Percentiles rank a stretch among this genome's conserved stretches.
phyloP scores from a whole-genome alignment of 1,139 yeast species.

The Pichia sp. region DNA sequence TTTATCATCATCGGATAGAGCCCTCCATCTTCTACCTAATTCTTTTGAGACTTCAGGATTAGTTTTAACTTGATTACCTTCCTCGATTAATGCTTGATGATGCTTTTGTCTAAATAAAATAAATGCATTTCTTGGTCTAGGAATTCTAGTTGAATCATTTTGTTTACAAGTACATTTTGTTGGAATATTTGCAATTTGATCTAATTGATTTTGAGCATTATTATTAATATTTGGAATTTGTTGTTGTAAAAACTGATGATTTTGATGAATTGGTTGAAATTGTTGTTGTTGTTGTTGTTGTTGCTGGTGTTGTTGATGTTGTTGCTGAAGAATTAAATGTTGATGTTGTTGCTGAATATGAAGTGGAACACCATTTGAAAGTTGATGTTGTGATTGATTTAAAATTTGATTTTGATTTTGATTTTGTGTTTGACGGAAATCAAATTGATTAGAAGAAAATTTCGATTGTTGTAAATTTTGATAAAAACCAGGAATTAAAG shows the following conservation, averaged over 20 bases:
- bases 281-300: not conserved
- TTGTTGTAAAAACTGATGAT: not conserved
- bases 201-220: too few relatives aligned
- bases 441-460: constrained; percentile 4
- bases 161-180: constrained; percentile 52
- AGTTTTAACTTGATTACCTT: constrained; percentile 53
- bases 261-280: not conserved
- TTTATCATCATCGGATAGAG: constrained; percentile 58
- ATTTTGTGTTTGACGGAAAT: constrained; percentile 3
- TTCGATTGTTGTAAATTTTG: constrained; percentile 6
- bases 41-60: constrained; percentile 79
- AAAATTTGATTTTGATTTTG: too few relatives aligned
- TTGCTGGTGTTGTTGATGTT: constrained; percentile 1
- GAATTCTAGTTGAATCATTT: constrained; percentile 44
- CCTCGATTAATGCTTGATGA: constrained; percentile 53
- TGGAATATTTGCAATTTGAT: constrained; percentile 9
- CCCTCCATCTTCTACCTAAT: constrained; percentile 79
- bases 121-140: constrained; percentile 58
- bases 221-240: too few relatives aligned
- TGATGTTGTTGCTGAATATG: constrained; percentile 2
- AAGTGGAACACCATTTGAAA: not conserved
- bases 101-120: constrained; percentile 54
- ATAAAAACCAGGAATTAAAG: constrained; percentile 8
- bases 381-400: too few relatives aligned
- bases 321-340: not conserved